Evolutionary conservation across 208 protist genomes (phyloP).

Genomic region (Acanthamoeba sp.): DNA sequence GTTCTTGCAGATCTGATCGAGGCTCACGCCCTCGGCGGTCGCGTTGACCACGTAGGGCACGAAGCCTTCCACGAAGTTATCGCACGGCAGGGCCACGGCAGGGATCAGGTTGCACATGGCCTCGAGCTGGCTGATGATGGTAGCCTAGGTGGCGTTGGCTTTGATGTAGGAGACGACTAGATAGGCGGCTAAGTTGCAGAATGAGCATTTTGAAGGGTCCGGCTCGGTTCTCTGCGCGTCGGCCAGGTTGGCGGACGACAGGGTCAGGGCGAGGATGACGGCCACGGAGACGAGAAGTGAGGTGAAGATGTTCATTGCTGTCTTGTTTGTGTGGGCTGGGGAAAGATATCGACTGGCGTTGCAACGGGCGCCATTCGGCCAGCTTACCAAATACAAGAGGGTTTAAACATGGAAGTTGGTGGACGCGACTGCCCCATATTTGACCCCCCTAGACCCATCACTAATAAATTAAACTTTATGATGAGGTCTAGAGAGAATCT

Average conservation of each 20-base stretch:
- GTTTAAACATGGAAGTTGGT: too few species aligned
- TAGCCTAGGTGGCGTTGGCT: background rate
- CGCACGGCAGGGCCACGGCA: background rate
- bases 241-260: background rate
- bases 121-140: slow-evolving; percentile 7
- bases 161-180: slow-evolving; percentile 27
- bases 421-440: too few species aligned
- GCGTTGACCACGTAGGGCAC: background rate
- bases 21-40: background rate
- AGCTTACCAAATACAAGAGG: too few species aligned
- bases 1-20: background rate
- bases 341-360: background rate
- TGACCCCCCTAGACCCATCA: too few species aligned
- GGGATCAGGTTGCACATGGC: background rate
- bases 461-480: too few species aligned
- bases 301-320: slow-evolving; percentile 8
- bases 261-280: background rate
- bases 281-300: background rate
- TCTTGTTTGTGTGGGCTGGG: too few species aligned
- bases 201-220: background rate
- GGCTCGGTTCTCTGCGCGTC: background rate
- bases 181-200: slow-evolving; percentile 25
- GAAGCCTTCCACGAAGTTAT: background rate
- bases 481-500: too few species aligned
- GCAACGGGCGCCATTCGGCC: too few species aligned